Evolutionary conservation across 352 stramenopile genomes (phyloP), one percentile per base, ranked within the genome.

Genomic region (Phytophthora fragariaefolia): DNA sequence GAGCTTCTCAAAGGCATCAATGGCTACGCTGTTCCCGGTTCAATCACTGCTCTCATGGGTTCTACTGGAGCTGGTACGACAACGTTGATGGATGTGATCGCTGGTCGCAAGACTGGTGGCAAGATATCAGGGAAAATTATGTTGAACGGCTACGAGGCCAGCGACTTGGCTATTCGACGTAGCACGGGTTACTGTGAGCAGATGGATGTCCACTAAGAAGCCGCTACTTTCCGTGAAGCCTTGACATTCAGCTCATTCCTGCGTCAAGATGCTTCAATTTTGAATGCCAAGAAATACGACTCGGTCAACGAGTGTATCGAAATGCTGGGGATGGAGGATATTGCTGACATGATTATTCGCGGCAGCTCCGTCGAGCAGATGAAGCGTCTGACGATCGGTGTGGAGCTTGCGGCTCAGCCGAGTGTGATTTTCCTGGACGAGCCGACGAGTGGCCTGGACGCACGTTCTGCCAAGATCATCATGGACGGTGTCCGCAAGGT

Each of bases 161-260:
- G 36, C 23, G 69, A 80, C 32, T 57, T 85, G 15, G 69, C 76
- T 20, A 85, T 85, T 23, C 74, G 71, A 32, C 76, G 76, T 0
- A 74, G 69, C 42, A 84, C 76, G 22, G 77, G 74, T 3, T 85
- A 85, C 67, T 85, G 77, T 30, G 77, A 85, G 57, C 92, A 97
- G 64, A 95, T 97, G 71, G 92, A 98, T 61, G 85, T 91, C 17
- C 83, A 98, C 43, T 84, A 86, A 20, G 79, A 92, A 52, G 94
- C 90, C 1, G 46, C 57, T 32, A 65, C 57, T 9, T 45, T 65
- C 24, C 74, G 88, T 18, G 91, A 97, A 58, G 81, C 87, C 9
- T 84, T 97, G 26, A 63, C 69, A 4, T 98, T 98, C 59, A 93
- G 81, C 49, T 88, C 92, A 8, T 83, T 84, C 46, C 58, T 98